Evolutionary conservation across 176 grass and related monocot species (phyloP).

Genomic region (Dendrocalamus sinicus): DNA sequence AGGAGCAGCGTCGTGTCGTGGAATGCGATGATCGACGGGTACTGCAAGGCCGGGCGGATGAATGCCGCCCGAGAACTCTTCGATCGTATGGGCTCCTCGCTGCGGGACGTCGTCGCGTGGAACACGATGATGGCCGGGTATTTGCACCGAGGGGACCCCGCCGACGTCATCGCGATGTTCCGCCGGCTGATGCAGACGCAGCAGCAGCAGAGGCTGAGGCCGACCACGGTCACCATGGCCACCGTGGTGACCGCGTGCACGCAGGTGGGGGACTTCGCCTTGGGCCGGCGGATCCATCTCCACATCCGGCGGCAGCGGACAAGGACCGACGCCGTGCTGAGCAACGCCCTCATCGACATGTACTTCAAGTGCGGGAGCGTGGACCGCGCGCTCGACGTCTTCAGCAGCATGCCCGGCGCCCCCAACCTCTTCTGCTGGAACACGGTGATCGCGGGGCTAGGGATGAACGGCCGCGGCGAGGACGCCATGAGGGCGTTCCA

Average conservation of each 20-base stretch:
- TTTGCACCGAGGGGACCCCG: conserved; percentile 13
- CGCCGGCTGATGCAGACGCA: conserved; percentile 12
- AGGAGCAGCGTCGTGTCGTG: conserved; percentile 60
- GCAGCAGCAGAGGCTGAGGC: background rate
- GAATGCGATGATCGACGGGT: conserved; percentile 60
- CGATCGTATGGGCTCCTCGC: conserved; percentile 25
- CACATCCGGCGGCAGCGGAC: conserved; percentile 14
- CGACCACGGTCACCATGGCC: conserved; percentile 52
- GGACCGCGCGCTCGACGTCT: conserved; percentile 38
- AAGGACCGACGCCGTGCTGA: conserved; percentile 30
- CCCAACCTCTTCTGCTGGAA: conserved; percentile 67
- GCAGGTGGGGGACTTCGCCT: conserved; percentile 44
- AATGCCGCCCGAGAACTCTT: conserved; percentile 40
- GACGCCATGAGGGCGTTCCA: conserved; percentile 41
- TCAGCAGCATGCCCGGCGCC: background rate
- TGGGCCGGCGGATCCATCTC: conserved; percentile 45
- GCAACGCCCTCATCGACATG: conserved; percentile 61
- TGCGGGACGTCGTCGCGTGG: conserved; percentile 44
- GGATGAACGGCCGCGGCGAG: conserved; percentile 57
- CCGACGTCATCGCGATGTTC: conserved; percentile 32
- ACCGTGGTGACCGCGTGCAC: conserved; percentile 48
- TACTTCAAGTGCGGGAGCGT: conserved; percentile 63
- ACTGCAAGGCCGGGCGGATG: conserved; percentile 41
- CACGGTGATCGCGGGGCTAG: conserved; percentile 47
- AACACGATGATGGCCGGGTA: conserved; percentile 65